Base-by-base conservation (phyloP, 306 rosid genomes). In the Castanea crenata region DNA sequence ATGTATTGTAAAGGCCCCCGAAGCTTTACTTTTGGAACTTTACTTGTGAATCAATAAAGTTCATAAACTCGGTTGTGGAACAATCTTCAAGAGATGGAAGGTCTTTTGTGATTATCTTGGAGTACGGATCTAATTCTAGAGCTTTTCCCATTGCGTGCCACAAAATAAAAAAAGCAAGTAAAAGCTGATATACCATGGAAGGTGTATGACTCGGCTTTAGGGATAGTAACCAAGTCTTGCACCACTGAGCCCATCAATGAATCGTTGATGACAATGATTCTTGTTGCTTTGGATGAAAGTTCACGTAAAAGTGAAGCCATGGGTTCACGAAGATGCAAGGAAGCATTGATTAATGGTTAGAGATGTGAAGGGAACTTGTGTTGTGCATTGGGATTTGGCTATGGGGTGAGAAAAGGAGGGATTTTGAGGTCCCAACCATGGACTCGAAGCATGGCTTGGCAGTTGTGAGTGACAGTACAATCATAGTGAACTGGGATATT, bases 101-200 rank as follows among this genome's bases (percentile, higher is more conserved):
- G 41, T 55, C 85, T 21, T 81, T 59, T 0, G 88, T 86, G 79
- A 83, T 44, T 44, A 44, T 62, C 2, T 58, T 32, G 15, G 76
- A 13, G 2, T n/a, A 49, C 31, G 57, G 69, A 34, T 34, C 35
- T 34, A 34, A 34, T 2, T 16, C 49, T 0, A 7, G 5, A 1
- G 83, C 73, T 16, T 49, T 71, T 55, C 83, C 87, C 76, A 77
- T 82, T 25, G 12, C 56, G 34, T 84, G 87, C 80, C 90, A 84
- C 4, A 68, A 67, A n/a, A 64, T 77, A 13, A 84, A 34, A 34
- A 49, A 88, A 85, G 55, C 80, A 55, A 14, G 90, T 46, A 20
- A 92, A 90, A 63, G 91, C 96, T 1, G 93, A 91, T 18, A 87
- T 89, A 16, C 88, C 75, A 23, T 88, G 93, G 78, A 89, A 90